Base-by-base conservation (phyloP, 805 yeast species). In the Candida vaughaniae region DNA sequence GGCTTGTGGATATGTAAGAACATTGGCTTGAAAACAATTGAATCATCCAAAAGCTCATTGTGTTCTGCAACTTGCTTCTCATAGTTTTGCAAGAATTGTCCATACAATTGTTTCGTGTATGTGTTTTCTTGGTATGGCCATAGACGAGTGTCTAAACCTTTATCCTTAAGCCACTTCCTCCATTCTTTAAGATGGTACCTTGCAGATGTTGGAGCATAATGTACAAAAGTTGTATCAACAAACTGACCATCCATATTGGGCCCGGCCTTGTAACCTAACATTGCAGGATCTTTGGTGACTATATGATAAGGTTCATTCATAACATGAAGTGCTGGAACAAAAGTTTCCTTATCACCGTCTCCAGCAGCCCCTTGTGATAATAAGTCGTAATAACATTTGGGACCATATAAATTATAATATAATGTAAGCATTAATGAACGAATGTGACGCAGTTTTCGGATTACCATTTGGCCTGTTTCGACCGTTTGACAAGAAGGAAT, bases 401-500 rank as follows among this genome's bases (percentile, higher is more conserved):
- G 52, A 1, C 67, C 66, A 41, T 57, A 48, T 12, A 58, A 35
- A 40, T 63, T 66, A 45, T 65, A 65, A 45, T 64, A 66, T 12
- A 61, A 40, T 2, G 69, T 44, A 25, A 66, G 48, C n/a, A 58
- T 34, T 27, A 63, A 50, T 12, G 55, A 39, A 23, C 54, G 53
- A 36, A 57, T 55, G 38, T 63, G 71, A 28, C 50, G 51, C 11
- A 55, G 38, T 41, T 66, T 66, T 16, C 61, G 58, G 29, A 65
- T 46, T 9, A 64, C 59, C 45, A 66, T 46, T 44, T 63, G 70
- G 6, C 69, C 66, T 1, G 66, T 46, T 45, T 66, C 71, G 9
- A 49, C 55, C n/a, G 61, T 48, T 25, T 46, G 37, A 23, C 55
- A 45, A 8, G 48, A 38, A 1, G 68, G 69, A 6, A 61, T 23